Evolutionary conservation across 2,329 filamentous ascomycete species (phyloP).

Genomic region (Penicillium sp.): DNA sequence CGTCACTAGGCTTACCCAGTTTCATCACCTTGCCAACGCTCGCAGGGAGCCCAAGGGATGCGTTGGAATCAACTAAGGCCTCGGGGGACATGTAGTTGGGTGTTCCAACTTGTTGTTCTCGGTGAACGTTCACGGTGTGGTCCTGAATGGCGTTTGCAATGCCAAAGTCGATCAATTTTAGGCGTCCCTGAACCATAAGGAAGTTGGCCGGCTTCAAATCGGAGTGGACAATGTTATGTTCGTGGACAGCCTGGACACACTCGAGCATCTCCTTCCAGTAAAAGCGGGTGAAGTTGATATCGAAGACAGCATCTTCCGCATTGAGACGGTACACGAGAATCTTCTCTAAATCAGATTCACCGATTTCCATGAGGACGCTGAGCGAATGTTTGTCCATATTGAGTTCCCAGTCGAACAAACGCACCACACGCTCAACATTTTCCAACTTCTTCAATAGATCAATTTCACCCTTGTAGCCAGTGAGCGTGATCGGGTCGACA

Average conservation of each 20-base stretch:
- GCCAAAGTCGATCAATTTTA: conserved; percentile 98
- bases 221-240: conserved; percentile 90
- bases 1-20: conserved; percentile 90
- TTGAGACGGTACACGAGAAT: conserved; percentile 74
- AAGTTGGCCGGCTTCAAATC: conserved; percentile 98
- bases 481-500: conserved; percentile 78
- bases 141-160: conserved; percentile 98
- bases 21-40: conserved; percentile 77
- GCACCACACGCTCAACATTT: conserved; percentile 85
- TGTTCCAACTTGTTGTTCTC: conserved; percentile 91
- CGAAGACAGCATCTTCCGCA: conserved; percentile 72
- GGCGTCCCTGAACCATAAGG: conserved; percentile 80
- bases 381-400: conserved; percentile 89
- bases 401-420: conserved; percentile 87
- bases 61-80: conserved; percentile 84
- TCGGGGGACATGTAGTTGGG: conserved; percentile 99
- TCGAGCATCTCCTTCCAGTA: conserved; percentile 99
- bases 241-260: conserved; percentile 86
- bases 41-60: conserved; percentile 51
- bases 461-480: conserved; percentile 93
- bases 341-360: conserved; percentile 88
- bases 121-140: conserved; percentile 95
- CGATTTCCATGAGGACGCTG: conserved; percentile 94
- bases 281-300: conserved; percentile 89
- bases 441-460: conserved; percentile 80